A percentile compares a stretch with the other conserved stretches of the same genome.
These are phyloP conservation scores for Myochromella boudieri DNA, from an alignment of 768 basidiomycete species.

Conservation along the genomic window DNA sequence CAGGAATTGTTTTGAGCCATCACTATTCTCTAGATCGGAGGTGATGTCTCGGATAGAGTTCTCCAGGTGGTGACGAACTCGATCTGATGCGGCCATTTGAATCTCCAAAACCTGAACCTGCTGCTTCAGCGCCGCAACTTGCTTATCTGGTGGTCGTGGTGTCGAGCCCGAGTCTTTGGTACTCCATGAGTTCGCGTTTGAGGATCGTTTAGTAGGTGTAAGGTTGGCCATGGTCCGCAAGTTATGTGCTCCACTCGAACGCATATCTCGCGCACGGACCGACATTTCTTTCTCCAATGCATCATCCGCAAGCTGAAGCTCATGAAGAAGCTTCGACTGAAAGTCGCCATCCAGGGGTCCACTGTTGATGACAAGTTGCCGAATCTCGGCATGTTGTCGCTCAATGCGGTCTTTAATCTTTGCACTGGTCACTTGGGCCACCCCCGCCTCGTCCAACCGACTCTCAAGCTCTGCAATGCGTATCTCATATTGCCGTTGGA, in stretches of 20 bases:
- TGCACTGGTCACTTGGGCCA: slow-evolving; percentile 45
- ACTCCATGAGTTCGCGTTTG: slow-evolving; percentile 32
- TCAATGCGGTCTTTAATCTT: slow-evolving; percentile 64
- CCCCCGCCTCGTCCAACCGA: slow-evolving; percentile 57
- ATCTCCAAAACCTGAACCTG: slow-evolving; percentile 70
- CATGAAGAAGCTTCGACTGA: slow-evolving; percentile 59
- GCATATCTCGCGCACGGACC: slow-evolving; percentile 32
- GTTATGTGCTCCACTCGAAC: slow-evolving; percentile 33
- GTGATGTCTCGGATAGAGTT: slow-evolving; percentile 58
- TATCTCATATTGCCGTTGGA: slow-evolving; percentile 64
- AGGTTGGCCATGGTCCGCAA: slow-evolving; percentile 40
- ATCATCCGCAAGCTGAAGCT: slow-evolving; percentile 62
- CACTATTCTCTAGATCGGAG: slow-evolving; percentile 59
- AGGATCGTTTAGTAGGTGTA: slow-evolving; percentile 46
- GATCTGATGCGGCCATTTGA: slow-evolving; percentile 66
- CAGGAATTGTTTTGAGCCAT: slow-evolving; percentile 64
- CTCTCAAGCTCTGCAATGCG: slow-evolving; percentile 63
- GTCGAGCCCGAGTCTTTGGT: slow-evolving; percentile 30
- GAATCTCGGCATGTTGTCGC: slow-evolving; percentile 71
- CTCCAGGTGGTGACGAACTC: slow-evolving; percentile 65
- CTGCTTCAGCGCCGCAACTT: slow-evolving; percentile 53
- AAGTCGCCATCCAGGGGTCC: slow-evolving; percentile 60
- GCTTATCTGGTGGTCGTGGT: slow-evolving; percentile 43
- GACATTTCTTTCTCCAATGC: slow-evolving; percentile 53
- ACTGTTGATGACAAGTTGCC: slow-evolving; percentile 58